A percentile compares a stretch with the other conserved stretches of the same genome.
Evolutionary conservation across 768 basidiomycete species (phyloP).

Genomic region (Amanita rubescens): DNA sequence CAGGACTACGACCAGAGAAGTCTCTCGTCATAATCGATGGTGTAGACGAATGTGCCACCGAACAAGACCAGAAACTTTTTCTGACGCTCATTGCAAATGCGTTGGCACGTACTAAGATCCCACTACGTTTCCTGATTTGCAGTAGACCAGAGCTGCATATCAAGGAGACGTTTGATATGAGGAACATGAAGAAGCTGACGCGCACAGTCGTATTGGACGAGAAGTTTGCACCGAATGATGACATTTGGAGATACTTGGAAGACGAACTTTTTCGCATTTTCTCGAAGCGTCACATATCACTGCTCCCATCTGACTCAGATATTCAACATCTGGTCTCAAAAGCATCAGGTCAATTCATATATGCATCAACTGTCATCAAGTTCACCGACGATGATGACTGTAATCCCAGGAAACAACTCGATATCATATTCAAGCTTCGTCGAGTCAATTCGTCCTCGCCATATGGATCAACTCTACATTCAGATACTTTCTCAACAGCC

Average conservation of each 20-base stretch:
- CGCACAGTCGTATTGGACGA: neutral
- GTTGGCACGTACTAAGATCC: neutral
- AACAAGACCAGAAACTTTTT: neutral
- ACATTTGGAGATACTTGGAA: neutral
- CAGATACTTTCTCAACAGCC: slow-evolving; percentile 2
- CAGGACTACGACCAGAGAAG: neutral
- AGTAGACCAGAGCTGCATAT: neutral
- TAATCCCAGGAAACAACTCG: slow-evolving; percentile 5
- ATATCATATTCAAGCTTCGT: neutral
- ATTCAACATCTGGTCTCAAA: slow-evolving; percentile 11
- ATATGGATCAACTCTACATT: slow-evolving; percentile 14
- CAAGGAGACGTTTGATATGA: neutral
- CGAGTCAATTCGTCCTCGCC: neutral
- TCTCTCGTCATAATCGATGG: neutral
- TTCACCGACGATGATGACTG: slow-evolving; percentile 14
- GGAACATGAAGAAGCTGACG: neutral
- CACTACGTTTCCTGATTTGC: neutral
- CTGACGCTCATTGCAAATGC: neutral
- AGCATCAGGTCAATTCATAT: slow-evolving; percentile 19
- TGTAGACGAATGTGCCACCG: neutral
- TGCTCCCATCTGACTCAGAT: neutral
- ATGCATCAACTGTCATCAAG: slow-evolving; percentile 19
- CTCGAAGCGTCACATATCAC: neutral
- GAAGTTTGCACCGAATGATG: neutral
- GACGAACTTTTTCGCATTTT: neutral